These are phyloP conservation scores for Candida dendrica DNA, from an alignment of 805 yeast genomes.

Conservation along the genomic window DNA sequence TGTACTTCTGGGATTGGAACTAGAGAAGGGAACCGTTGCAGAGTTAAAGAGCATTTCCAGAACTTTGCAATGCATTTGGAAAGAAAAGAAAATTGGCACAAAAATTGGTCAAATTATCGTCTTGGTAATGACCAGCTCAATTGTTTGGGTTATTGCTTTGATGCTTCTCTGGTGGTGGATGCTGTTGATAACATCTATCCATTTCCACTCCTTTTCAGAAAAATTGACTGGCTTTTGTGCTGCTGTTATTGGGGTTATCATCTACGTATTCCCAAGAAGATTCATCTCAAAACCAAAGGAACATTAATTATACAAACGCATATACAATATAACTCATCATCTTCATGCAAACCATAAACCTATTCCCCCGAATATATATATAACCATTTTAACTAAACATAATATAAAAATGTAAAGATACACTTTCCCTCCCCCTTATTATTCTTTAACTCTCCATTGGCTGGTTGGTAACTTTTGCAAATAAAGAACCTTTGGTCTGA, in stretches of 20 bases:
- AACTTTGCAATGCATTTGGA: background rate
- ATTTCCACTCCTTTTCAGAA: conserved; percentile 77
- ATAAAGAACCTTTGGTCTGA: conserved; percentile 50
- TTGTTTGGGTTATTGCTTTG: conserved; percentile 24
- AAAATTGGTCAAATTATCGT: background rate
- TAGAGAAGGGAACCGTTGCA: conserved; percentile 31
- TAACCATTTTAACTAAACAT: too few species aligned
- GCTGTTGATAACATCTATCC: conserved; percentile 75
- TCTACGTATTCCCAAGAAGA: conserved; percentile 33
- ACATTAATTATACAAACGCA: too few species aligned
- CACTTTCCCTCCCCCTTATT: background rate
- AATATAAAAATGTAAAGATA: too few species aligned
- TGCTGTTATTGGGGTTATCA: conserved; percentile 43
- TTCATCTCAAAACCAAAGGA: background rate
- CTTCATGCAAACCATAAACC: too few species aligned
- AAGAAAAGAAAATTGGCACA: background rate
- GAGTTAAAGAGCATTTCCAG: background rate
- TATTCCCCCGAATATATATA: too few species aligned
- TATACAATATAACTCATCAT: too few species aligned
- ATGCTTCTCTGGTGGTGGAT: conserved; percentile 72
- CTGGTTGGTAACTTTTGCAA: conserved; percentile 67
- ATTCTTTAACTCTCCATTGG: conserved; percentile 56
- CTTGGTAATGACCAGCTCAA: conserved; percentile 9
- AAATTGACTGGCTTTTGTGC: conserved; percentile 64
- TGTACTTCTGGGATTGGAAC: conserved; percentile 60